phyloP scores from a whole-genome alignment of 202 grass and related monocot species.

The Carex arenaria region DNA sequence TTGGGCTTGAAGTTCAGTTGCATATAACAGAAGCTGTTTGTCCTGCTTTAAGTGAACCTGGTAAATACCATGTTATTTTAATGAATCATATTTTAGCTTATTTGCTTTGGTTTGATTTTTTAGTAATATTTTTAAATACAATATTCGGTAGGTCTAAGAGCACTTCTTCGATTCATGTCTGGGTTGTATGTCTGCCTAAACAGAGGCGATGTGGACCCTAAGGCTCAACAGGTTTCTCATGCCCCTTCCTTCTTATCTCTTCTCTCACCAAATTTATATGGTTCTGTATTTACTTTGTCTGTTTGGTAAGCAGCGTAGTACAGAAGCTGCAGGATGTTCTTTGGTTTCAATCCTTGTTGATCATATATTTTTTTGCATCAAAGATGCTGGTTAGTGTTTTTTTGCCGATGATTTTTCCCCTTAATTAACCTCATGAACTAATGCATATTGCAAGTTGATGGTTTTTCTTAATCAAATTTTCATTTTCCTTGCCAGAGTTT shows the following conservation, averaged over 20 bases:
- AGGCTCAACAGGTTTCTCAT: constrained; percentile 63
- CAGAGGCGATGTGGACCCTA: constrained; percentile 88
- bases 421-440: neutral
- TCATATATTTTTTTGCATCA: constrained; percentile 98
- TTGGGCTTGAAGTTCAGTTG: constrained; percentile 89
- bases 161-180: constrained; percentile 96
- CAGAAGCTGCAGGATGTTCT: constrained; percentile 91
- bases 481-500: constrained; percentile 57
- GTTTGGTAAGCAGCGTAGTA: constrained; percentile 45
- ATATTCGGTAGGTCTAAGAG: constrained; percentile 65
- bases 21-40: constrained; percentile 98
- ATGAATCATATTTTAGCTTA: constrained; percentile 17
- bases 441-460: neutral
- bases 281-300: constrained; percentile 25
- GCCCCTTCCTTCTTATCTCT: constrained; percentile 23
- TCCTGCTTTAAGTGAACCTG: constrained; percentile 98
- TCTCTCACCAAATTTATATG: neutral
- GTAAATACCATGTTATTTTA: constrained; percentile 30
- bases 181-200: constrained; percentile 85
- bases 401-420: neutral
- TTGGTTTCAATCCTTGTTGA: constrained; percentile 95
- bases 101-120: constrained; percentile 15
- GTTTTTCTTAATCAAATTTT: constrained; percentile 1
- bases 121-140: constrained; percentile 10
- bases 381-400: constrained; percentile 76